A percentile compares a stretch with the other conserved stretches of the same genome.
Conservation (phyloP, 495 filamentous ascomycete genomes). For the Hyphodiscus hymeniophilus region DNA sequence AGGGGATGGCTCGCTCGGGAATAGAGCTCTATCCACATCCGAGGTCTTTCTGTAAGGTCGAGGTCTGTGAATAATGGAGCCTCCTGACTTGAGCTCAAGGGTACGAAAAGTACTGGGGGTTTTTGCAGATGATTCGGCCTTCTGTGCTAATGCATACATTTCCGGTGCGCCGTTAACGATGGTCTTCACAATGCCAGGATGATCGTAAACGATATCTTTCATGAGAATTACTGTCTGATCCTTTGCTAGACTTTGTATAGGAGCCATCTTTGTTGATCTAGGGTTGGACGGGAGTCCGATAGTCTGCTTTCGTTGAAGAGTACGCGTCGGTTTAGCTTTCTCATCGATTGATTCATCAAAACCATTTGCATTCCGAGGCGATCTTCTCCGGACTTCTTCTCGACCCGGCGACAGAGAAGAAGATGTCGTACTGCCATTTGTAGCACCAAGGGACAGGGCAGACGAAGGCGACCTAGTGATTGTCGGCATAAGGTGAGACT, state of each 20-base stretch:
- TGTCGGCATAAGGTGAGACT: neutral
- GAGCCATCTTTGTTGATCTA: constrained; percentile 30
- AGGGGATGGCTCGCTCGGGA: constrained; percentile 32
- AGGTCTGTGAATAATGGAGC: constrained; percentile 37
- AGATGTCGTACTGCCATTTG: constrained; percentile 18
- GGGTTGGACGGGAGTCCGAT: constrained; percentile 43
- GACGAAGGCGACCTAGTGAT: constrained; percentile 12
- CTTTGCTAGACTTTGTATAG: constrained; percentile 22
- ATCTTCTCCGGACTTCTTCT: constrained; percentile 21
- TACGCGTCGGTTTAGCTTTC: constrained; percentile 21
- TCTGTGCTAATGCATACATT: constrained; percentile 20
- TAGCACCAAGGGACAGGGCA: constrained; percentile 10
- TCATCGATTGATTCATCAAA: constrained; percentile 10
- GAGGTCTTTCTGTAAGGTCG: constrained; percentile 41
- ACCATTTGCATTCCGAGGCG: constrained; percentile 14
- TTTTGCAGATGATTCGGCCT: constrained; percentile 6
- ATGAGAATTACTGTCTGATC: constrained; percentile 44
- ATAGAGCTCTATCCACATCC: constrained; percentile 30
- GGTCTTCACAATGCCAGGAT: constrained; percentile 34
- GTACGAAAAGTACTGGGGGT: constrained; percentile 3
- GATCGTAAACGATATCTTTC: constrained; percentile 42
- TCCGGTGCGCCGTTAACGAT: constrained; percentile 34
- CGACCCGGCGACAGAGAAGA: constrained; percentile 21
- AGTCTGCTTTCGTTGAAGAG: constrained; percentile 37
- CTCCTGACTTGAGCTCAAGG: constrained; percentile 22